phyloP scores from a whole-genome alignment of 768 basidiomycete species.

The Termitomyces sp. region DNA sequence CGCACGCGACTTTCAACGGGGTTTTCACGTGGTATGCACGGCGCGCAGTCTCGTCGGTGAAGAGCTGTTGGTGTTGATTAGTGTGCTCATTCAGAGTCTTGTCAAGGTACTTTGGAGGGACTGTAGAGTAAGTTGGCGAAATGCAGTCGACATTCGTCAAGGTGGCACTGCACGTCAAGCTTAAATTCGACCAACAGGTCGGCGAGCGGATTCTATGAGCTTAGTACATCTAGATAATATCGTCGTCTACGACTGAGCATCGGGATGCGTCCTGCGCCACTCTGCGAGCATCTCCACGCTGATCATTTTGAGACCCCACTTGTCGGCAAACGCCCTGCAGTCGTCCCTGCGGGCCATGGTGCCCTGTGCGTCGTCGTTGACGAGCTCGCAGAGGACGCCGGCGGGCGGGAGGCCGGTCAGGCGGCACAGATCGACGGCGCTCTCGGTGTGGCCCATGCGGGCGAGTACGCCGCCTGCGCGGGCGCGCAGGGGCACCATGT shows the following conservation, averaged over 20 bases:
- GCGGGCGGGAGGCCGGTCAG: constrained; percentile 66
- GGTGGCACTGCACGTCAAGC: constrained; percentile 22
- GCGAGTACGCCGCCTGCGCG: constrained; percentile 78
- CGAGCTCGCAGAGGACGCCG: constrained; percentile 90
- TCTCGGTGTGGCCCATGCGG: constrained; percentile 94
- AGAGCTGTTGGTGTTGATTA: no score
- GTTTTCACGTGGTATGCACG: constrained; percentile 66
- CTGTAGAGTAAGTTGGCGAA: constrained; percentile 34
- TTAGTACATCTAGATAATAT: not conserved
- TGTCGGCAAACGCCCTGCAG: constrained; percentile 85
- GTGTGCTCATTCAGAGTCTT: no score
- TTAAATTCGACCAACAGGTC: constrained; percentile 18
- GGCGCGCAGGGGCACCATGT: constrained; percentile 90
- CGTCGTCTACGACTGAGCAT: not conserved
- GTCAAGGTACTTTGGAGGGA: constrained; percentile 52
- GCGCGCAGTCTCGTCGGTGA: no score
- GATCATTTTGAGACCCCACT: constrained; percentile 90
- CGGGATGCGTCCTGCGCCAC: constrained; percentile 33
- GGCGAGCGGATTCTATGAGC: constrained; percentile 22
- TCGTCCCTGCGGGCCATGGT: constrained; percentile 95
- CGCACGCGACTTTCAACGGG: constrained; percentile 70
- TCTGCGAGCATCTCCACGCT: constrained; percentile 81
- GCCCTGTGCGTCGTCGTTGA: constrained; percentile 85
- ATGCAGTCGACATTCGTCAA: constrained; percentile 69
- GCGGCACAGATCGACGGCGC: constrained; percentile 79